Percentiles rank a stretch among this genome's conserved stretches.
phyloP scores from a whole-genome alignment of 2,329 filamentous ascomycete genomes.

The Ascochyta pisi region DNA sequence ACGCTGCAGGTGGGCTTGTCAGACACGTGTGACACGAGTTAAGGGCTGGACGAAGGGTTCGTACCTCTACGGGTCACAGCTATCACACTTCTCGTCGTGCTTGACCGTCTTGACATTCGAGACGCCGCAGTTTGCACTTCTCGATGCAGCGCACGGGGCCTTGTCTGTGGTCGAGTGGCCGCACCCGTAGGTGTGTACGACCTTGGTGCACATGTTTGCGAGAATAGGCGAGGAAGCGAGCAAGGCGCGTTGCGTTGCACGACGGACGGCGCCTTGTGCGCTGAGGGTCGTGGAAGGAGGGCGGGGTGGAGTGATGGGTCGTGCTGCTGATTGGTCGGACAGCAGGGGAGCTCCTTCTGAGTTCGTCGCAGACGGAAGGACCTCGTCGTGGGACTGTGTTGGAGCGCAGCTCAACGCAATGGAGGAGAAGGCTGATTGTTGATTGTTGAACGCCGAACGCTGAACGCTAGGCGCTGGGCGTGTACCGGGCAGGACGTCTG shows the following conservation, averaged over 20 bases:
- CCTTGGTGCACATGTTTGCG: slow-evolving; percentile 55
- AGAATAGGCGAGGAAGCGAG: slow-evolving; percentile 22
- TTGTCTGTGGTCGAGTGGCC: slow-evolving; percentile 53
- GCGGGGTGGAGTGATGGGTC: slow-evolving; percentile 31
- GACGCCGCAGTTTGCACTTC: slow-evolving; percentile 50
- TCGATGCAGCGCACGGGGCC: slow-evolving; percentile 56
- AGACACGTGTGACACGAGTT: slow-evolving; percentile 34
- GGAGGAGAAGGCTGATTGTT: not conserved
- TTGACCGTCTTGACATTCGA: slow-evolving; percentile 54
- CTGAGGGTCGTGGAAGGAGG: slow-evolving; percentile 18
- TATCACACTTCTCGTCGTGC: slow-evolving; percentile 57
- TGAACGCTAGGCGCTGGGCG: not conserved
- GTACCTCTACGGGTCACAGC: slow-evolving; percentile 54
- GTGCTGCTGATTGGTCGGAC: slow-evolving; percentile 36
- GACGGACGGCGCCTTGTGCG: slow-evolving; percentile 29
- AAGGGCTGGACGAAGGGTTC: slow-evolving; percentile 14
- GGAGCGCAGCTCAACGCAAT: slow-evolving; percentile 10
- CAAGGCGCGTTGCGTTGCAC: slow-evolving; percentile 22
- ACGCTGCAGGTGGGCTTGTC: slow-evolving; percentile 35
- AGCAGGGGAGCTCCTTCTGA: slow-evolving; percentile 30
- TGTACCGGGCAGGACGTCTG: slow-evolving; percentile 10
- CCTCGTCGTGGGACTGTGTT: slow-evolving; percentile 13
- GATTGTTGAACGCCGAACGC: not conserved
- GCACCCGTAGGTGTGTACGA: slow-evolving; percentile 57
- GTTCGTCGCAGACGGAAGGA: slow-evolving; percentile 16